Conservation (phyloP, 2,329 filamentous ascomycete species). For the Fusarium austroafricanum region DNA sequence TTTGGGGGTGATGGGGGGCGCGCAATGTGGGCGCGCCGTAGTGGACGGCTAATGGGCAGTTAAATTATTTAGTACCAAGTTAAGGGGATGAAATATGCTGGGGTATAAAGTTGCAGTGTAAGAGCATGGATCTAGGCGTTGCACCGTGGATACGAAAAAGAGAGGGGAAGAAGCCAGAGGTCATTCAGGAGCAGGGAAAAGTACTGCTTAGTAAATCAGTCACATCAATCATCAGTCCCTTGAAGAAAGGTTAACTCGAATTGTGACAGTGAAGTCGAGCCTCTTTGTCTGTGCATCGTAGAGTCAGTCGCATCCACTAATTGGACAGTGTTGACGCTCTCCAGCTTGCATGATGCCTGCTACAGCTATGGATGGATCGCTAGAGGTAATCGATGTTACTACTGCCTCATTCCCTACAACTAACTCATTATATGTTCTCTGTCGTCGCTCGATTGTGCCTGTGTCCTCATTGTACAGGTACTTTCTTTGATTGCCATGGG, state of each 20-base stretch:
- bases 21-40: conserved; percentile 33
- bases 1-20: conserved; percentile 29
- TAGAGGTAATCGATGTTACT: background rate
- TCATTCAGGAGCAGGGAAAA: conserved; percentile 14
- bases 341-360: no score
- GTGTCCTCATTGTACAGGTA: background rate
- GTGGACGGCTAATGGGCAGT: conserved; percentile 38
- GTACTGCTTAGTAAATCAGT: background rate
- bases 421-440: background rate
- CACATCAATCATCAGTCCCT: background rate
- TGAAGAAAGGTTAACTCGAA: conserved; percentile 17
- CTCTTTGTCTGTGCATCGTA: conserved; percentile 16
- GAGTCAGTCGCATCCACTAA: background rate
- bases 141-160: conserved; percentile 34
- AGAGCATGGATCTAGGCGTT: conserved; percentile 38
- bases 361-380: background rate
- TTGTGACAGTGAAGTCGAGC: conserved; percentile 19
- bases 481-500: conserved; percentile 12
- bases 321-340: background rate
- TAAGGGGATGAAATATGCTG: conserved; percentile 41
- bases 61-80: conserved; percentile 40
- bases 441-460: background rate
- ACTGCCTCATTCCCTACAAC: background rate
- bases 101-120: conserved; percentile 35
- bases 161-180: conserved; percentile 4